phyloP scores from a whole-genome alignment of 2,329 filamentous ascomycete species.

The Nothopassalora personata region DNA sequence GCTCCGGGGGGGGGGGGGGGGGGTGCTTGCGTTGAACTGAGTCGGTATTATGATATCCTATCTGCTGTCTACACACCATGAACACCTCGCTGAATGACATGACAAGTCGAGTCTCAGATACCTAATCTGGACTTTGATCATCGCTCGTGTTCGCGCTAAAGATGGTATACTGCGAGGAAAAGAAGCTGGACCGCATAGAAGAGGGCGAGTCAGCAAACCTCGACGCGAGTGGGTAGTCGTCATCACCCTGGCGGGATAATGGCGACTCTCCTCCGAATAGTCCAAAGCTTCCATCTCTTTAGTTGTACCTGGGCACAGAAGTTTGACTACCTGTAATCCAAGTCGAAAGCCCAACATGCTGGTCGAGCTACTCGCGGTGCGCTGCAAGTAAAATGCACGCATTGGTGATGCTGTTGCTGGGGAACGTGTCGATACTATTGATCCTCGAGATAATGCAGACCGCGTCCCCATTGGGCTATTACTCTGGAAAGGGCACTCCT shows the following conservation, averaged over 20 bases:
- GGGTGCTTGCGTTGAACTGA: neutral
- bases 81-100: neutral
- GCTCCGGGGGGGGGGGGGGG: neutral
- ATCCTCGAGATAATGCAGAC: conserved; percentile 1
- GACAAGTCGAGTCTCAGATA: neutral
- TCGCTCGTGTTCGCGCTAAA: neutral
- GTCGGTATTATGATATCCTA: neutral
- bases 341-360: conserved; percentile 6
- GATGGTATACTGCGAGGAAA: neutral
- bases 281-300: neutral
- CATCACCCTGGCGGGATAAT: neutral
- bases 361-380: conserved; percentile 8
- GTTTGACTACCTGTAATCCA: neutral
- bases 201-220: neutral
- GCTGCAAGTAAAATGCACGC: conserved; percentile 7
- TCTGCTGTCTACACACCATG: neutral
- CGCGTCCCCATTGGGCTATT: neutral
- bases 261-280: neutral
- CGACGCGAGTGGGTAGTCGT: neutral
- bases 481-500: neutral
- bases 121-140: neutral
- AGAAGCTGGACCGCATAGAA: neutral
- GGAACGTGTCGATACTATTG: neutral
- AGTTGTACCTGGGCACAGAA: neutral
- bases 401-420: conserved; percentile 4